Evolutionary conservation across 1,284 basidiomycete species (phyloP), one percentile per base, ranked within the genome.

Genomic region (Ustilago lituana): DNA sequence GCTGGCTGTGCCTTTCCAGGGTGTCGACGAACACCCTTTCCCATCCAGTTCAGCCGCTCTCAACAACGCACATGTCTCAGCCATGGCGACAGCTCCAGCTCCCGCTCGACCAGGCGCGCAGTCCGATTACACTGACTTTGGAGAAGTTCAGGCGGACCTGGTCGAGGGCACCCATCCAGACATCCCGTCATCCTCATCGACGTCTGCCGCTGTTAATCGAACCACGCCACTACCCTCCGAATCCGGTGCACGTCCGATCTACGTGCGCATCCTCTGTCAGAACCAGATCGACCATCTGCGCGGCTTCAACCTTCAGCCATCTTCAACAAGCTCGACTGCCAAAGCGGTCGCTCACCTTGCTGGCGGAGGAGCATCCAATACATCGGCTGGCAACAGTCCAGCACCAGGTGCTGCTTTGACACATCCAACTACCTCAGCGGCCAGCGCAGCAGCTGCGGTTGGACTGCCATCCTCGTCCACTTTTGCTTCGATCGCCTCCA

Each of bases 1-100:
- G 61, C 41, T 85, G 5, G 84, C 69, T 2, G 77, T 76, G 9
- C 67, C 70, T 2, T 29, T 37, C 23, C 61, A 60, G 22, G 40
- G 29, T 8, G 49, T 60, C 23, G 40, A 41, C 5, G 46, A 45
- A 1, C 19, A 35, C 17, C 31, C 31, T 9, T 20, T 6, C 26
- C 37, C 17, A 15, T 1, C 37, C 19, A 39, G 20, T n/a, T 15
- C n/a, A 23, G 32, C 24, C n/a, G 11, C 27, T 24, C 17, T 20
- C 22, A 23, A 9, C 22, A 11, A 19, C 14, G 6, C 26, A 32
- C 33, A 22, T 12, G 15, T 17, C 7, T 14, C 37, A 8, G 8
- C 45, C 5, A 33, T 4, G 9, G 5, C 27, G 3, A 14, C 43
- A 14, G 14, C 37, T 8, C 27, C 44, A n/a, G 5, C 45, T 1